These are phyloP conservation scores for Neonectria hederae DNA, from an alignment of 2,329 filamentous ascomycete species.

Conservation along the genomic window DNA sequence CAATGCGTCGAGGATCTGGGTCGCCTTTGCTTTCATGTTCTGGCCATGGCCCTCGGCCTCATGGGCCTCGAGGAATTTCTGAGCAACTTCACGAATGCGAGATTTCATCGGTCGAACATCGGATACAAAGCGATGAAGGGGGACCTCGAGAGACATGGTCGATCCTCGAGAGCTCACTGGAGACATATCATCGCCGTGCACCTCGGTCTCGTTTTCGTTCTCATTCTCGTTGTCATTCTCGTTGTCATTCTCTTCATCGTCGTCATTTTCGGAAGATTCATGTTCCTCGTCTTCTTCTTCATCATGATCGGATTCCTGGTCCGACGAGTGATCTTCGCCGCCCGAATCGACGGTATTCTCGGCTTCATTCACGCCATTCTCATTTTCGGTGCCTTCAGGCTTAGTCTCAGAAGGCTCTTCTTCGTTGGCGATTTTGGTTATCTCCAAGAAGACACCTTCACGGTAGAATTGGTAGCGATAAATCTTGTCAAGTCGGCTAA, in stretches of 20 bases:
- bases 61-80: slow-evolving; percentile 84
- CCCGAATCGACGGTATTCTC: slow-evolving; percentile 45
- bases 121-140: slow-evolving; percentile 58
- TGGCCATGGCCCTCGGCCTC: slow-evolving; percentile 79
- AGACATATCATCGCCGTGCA: slow-evolving; percentile 68
- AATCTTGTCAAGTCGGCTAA: slow-evolving; percentile 83
- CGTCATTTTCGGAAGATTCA: slow-evolving; percentile 47
- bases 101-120: slow-evolving; percentile 66
- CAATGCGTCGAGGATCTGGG: slow-evolving; percentile 77
- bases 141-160: slow-evolving; percentile 70
- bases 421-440: slow-evolving; percentile 76
- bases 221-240: slow-evolving; percentile 63
- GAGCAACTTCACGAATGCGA: slow-evolving; percentile 79
- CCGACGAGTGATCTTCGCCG: slow-evolving; percentile 43
- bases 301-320: slow-evolving; percentile 43
- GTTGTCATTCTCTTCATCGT: slow-evolving; percentile 61
- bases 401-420: slow-evolving; percentile 45
- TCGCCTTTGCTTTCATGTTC: slow-evolving; percentile 80
- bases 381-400: slow-evolving; percentile 26
- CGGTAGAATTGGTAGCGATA: slow-evolving; percentile 98
- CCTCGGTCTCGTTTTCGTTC: slow-evolving; percentile 57
- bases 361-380: slow-evolving; percentile 32
- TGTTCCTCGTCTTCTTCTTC: slow-evolving; percentile 51
- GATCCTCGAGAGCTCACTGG: slow-evolving; percentile 73
- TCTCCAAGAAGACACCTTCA: slow-evolving; percentile 93